phyloP scores from a whole-genome alignment of 2,329 filamentous ascomycete genomes.

The Berkeleyomyces basicola region DNA sequence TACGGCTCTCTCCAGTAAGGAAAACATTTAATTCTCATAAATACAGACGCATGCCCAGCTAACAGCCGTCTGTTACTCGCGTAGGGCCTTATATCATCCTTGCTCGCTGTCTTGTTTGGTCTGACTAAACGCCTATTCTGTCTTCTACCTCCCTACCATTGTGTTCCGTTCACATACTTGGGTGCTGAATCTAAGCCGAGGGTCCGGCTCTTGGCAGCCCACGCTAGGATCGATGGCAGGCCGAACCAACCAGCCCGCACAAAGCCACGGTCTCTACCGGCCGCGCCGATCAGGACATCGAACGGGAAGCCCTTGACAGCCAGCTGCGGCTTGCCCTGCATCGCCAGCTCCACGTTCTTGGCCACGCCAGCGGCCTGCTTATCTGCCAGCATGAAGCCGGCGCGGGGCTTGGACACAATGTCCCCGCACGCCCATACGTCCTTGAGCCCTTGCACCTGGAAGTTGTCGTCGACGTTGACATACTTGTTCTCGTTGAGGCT shows the following conservation, averaged over 20 bases:
- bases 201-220: slow-evolving; percentile 34
- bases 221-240: slow-evolving; percentile 34
- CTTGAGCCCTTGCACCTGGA: slow-evolving; percentile 28
- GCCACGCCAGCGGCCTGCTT: slow-evolving; percentile 37
- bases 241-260: slow-evolving; percentile 31
- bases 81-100: background rate
- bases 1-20: background rate
- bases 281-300: slow-evolving; percentile 32
- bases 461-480: slow-evolving; percentile 33
- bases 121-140: no score
- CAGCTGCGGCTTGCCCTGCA: slow-evolving; percentile 28
- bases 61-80: background rate
- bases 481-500: slow-evolving; percentile 29
- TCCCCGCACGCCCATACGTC: slow-evolving; percentile 39
- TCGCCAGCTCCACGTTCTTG: slow-evolving; percentile 34
- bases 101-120: background rate
- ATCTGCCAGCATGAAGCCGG: slow-evolving; percentile 44
- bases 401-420: slow-evolving; percentile 32
- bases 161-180: slow-evolving; percentile 31
- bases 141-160: slow-evolving; percentile 23
- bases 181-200: slow-evolving; percentile 29
- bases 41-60: background rate
- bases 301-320: slow-evolving; percentile 31
- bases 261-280: slow-evolving; percentile 32
- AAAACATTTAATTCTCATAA: background rate